phyloP scores from a whole-genome alignment of 2,329 filamentous ascomycete genomes.

The Pochonia chlamydosporia region DNA sequence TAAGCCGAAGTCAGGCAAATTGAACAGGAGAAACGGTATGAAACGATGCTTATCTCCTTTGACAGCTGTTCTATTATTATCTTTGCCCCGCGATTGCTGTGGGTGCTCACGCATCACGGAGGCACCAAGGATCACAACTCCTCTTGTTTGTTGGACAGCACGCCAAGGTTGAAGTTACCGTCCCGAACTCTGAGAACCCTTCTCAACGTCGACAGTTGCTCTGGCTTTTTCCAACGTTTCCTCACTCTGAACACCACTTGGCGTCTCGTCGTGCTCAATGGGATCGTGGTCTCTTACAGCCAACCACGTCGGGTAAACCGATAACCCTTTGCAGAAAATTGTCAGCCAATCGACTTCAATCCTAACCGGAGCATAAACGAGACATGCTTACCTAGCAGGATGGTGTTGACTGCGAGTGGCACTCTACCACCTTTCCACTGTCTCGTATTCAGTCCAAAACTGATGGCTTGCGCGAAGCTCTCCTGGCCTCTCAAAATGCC shows the following conservation, averaged over 20 bases:
- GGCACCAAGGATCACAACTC: no score
- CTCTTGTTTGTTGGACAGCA: no score
- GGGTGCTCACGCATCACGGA: no score
- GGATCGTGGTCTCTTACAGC: conserved; percentile 24
- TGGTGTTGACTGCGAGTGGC: conserved; percentile 31
- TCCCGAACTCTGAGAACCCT: background rate
- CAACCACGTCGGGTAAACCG: conserved; percentile 21
- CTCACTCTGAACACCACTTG: background rate
- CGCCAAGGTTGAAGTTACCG: background rate
- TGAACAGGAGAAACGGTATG: no score
- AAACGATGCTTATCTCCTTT: no score
- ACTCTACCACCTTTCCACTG: conserved; percentile 32
- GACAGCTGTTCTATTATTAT: no score
- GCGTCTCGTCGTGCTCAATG: conserved; percentile 11
- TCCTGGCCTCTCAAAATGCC: conserved; percentile 35
- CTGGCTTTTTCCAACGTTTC: background rate
- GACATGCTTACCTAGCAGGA: conserved; percentile 27
- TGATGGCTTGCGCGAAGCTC: conserved; percentile 33
- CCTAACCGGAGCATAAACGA: background rate
- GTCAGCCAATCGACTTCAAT: background rate
- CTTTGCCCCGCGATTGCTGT: no score
- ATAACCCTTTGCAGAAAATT: background rate
- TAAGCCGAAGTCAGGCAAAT: no score
- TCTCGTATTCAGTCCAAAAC: conserved; percentile 31
- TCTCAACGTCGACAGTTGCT: background rate